A percentile compares a stretch with the other conserved stretches of the same genome.
phyloP scores from a whole-genome alignment of 1,284 basidiomycete species.

The Boletus semigastroideus region DNA sequence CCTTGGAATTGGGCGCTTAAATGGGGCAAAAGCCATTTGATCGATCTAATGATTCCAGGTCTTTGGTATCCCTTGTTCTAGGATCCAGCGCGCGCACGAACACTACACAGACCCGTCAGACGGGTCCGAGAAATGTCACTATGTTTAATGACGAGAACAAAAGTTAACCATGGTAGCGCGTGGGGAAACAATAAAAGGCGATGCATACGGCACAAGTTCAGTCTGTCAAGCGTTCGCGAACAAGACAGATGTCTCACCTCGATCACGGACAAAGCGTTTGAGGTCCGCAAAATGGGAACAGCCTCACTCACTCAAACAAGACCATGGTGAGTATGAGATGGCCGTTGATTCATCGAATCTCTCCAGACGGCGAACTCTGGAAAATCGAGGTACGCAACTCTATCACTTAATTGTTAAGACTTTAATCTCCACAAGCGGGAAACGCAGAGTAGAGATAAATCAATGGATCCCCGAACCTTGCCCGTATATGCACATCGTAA shows the following conservation, averaged over 20 bases:
- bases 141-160: conserved; percentile 24
- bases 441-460: conserved; percentile 1
- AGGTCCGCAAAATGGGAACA: conserved; percentile 10
- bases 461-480: conserved; percentile 60
- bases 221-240: conserved; percentile 13
- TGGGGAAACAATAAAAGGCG: conserved; percentile 25
- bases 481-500: conserved; percentile 64
- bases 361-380: background rate
- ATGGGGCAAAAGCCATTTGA: conserved; percentile 11
- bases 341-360: background rate
- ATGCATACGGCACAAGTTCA: conserved; percentile 4
- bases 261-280: conserved; percentile 25
- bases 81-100: background rate
- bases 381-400: conserved; percentile 9
- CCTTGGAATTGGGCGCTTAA: conserved; percentile 18
- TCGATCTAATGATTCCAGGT: conserved; percentile 9
- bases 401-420: background rate
- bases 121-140: conserved; percentile 11
- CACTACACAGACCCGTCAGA: conserved; percentile 1
- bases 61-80: conserved; percentile 23
- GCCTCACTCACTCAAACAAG: conserved; percentile 20
- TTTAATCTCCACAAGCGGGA: background rate
- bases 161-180: conserved; percentile 11
- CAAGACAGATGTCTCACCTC: conserved; percentile 34
- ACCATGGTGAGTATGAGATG: background rate